These are phyloP conservation scores for Pythium angustatum DNA, from an alignment of 352 stramenopile species.

Conservation along the genomic window DNA sequence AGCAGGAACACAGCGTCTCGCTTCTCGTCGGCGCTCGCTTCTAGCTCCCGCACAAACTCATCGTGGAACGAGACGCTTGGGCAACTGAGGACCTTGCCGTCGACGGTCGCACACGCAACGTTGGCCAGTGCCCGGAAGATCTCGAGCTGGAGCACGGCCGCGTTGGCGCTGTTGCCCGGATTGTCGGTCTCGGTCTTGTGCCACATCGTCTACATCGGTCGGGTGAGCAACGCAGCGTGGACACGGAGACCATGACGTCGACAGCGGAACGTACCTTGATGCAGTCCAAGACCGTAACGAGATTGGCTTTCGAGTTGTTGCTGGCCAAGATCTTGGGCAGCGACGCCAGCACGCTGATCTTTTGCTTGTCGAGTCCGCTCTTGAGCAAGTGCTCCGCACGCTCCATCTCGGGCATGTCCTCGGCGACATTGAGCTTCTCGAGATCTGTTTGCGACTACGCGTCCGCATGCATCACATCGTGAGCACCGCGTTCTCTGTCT, in stretches of 20 bases:
- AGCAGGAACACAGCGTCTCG: constrained; percentile 67
- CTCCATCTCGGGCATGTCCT: constrained; percentile 84
- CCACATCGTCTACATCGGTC: constrained; percentile 34
- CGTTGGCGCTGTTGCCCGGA: constrained; percentile 19
- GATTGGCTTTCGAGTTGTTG: constrained; percentile 74
- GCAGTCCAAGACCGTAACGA: constrained; percentile 63
- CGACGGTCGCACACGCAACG: constrained; percentile 61
- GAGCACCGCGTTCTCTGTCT: no score
- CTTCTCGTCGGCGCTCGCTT: constrained; percentile 49
- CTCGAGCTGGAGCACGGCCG: constrained; percentile 46
- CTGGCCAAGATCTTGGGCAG: constrained; percentile 69
- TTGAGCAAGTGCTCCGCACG: constrained; percentile 73
- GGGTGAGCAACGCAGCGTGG: background rate
- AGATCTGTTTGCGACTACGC: constrained; percentile 74
- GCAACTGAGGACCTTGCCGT: constrained; percentile 68
- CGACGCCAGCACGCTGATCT: constrained; percentile 71
- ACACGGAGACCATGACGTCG: no score
- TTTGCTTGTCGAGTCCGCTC: constrained; percentile 77
- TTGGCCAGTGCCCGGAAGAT: constrained; percentile 62
- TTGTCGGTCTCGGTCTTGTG: constrained; percentile 66
- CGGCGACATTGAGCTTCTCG: constrained; percentile 84
- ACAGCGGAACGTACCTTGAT: constrained; percentile 55
- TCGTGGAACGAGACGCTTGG: constrained; percentile 63
- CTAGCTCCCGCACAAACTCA: constrained; percentile 54
- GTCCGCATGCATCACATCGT: constrained; percentile 1